A percentile compares a stretch with the other conserved stretches of the same genome.
These are phyloP conservation scores for Leersia perrieri DNA, from an alignment of 176 grass and related monocot species.

Conservation along the genomic window DNA sequence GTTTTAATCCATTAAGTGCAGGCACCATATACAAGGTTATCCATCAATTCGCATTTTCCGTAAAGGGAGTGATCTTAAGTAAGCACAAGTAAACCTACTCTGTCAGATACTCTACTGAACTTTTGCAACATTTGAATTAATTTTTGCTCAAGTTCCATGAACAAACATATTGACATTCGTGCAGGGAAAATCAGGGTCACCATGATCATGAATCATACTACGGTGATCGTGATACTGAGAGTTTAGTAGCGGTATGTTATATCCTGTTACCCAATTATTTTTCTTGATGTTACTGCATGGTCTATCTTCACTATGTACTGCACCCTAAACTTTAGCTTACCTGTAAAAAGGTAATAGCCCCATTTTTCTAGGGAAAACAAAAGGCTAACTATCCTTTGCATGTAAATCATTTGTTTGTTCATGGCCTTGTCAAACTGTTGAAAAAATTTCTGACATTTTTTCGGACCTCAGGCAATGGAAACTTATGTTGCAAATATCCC, in stretches of 20 bases:
- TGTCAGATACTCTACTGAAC: slow-evolving; percentile 15
- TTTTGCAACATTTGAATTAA: slow-evolving; percentile 12
- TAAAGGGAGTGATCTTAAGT: slow-evolving; percentile 95
- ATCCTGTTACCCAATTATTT: slow-evolving; percentile 13
- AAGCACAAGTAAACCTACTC: slow-evolving; percentile 37
- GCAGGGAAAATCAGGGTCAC: slow-evolving; percentile 88
- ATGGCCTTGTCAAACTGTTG: background rate
- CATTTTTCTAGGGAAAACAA: background rate
- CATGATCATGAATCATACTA: slow-evolving; percentile 99
- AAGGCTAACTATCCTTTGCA: slow-evolving; percentile 1
- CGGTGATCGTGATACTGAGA: slow-evolving; percentile 96
- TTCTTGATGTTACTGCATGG: slow-evolving; percentile 8
- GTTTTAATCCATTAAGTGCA: slow-evolving; percentile 48
- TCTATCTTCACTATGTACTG: background rate
- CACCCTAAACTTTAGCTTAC: slow-evolving; percentile 15
- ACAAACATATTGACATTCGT: slow-evolving; percentile 9
- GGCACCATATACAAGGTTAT: slow-evolving; percentile 96
- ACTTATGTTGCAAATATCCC: slow-evolving; percentile 73
- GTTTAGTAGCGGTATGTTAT: slow-evolving; percentile 89
- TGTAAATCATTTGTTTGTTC: slow-evolving; percentile 2
- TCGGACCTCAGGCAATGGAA: slow-evolving; percentile 89
- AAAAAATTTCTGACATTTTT: slow-evolving; percentile 25
- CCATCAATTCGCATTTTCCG: slow-evolving; percentile 94
- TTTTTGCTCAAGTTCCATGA: slow-evolving; percentile 25
- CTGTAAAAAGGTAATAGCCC: slow-evolving; percentile 2